Evolutionary conservation across 1,139 yeast species (phyloP), one percentile per base, ranked within the genome.

Genomic region (Suhomyces bribrorum): DNA sequence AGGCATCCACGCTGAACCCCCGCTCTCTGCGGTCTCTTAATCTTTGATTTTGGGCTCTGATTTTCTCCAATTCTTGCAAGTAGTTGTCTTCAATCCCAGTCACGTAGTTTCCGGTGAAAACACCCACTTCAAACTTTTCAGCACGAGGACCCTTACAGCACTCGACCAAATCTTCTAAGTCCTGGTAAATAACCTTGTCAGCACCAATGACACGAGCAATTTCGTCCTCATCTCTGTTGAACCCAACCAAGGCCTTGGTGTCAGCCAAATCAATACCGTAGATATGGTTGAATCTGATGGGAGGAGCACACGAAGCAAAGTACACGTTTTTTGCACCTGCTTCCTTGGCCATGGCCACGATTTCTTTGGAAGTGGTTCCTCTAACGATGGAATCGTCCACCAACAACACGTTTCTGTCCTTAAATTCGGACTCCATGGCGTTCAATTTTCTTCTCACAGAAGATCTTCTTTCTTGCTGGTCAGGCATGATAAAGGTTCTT

Each of bases 231-330:
- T 79, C 68, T 54, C 86, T 79, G 52, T 83, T 73, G 63, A 79
- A 92, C 7, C 97, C 98, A 36, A 92, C 97, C 36, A 92, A 75
- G 7, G 96, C 97, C 65, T 82, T 86, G 40, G 95, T 87, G 56
- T 92, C 97, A 23, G 98, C 97, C 48, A 92, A 75, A 67, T 92
- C 98, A 52, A 92, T 92, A 61, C 98, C 98, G 61, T 94, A 94
- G 45, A 92, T 88, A 61, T 92, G 98, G 66, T 92, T 92, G 66
- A 75, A 81, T 63, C 98, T 80, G 57, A 92, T 92, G 20, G 97
- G 95, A 25, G 98, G 98, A 17, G 98, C 96, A 59, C 97, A 94
- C 14, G 96, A 86, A 0, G 98, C 98, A 63, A 94, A 86, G 61
- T 80, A 92, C 13, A 92, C 98, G 50, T 81, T 83, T 45, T 79